Evolutionary conservation across 2,329 filamentous ascomycete species (phyloP).

Genomic region (Xenoacremonium recifei): DNA sequence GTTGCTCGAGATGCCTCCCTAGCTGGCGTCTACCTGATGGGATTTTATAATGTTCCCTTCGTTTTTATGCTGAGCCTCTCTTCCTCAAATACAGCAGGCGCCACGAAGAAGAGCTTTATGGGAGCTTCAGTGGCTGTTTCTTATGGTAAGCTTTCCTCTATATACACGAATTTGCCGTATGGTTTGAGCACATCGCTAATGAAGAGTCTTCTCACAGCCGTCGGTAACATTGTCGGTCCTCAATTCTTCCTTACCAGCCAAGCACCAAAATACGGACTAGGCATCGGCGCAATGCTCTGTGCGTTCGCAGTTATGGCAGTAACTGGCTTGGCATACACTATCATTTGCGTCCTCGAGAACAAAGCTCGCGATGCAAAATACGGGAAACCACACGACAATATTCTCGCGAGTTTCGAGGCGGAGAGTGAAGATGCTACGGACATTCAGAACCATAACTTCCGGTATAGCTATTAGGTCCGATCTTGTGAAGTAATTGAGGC

Average conservation of each 20-base stretch:
- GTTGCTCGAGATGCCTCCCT: slow-evolving; percentile 22
- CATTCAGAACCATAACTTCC: slow-evolving; percentile 16
- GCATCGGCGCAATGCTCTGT: slow-evolving; percentile 26
- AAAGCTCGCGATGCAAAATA: slow-evolving; percentile 15
- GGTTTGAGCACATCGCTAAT: too few relatives aligned
- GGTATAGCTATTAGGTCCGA: slow-evolving; percentile 13
- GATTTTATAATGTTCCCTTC: slow-evolving; percentile 31
- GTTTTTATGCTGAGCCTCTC: slow-evolving; percentile 28
- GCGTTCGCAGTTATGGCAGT: slow-evolving; percentile 26
- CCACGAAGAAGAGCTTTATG: slow-evolving; percentile 32
- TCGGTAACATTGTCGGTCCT: slow-evolving; percentile 31
- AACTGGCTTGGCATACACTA: slow-evolving; percentile 14
- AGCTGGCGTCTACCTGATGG: slow-evolving; percentile 31
- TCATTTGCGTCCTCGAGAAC: slow-evolving; percentile 21
- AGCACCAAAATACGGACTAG: slow-evolving; percentile 26
- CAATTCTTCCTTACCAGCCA: slow-evolving; percentile 27
- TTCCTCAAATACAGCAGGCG: slow-evolving; percentile 29
- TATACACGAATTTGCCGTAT: background rate
- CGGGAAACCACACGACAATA: slow-evolving; percentile 7
- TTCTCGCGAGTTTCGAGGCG: slow-evolving; percentile 2
- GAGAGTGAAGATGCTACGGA: slow-evolving; percentile 16
- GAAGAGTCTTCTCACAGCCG: slow-evolving; percentile 8
- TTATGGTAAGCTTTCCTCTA: slow-evolving; percentile 19
- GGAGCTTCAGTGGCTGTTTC: slow-evolving; percentile 26
- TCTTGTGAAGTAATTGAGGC: too few relatives aligned